phyloP scores from a whole-genome alignment of 2,329 filamentous ascomycete genomes.

The Metarhizium album region DNA sequence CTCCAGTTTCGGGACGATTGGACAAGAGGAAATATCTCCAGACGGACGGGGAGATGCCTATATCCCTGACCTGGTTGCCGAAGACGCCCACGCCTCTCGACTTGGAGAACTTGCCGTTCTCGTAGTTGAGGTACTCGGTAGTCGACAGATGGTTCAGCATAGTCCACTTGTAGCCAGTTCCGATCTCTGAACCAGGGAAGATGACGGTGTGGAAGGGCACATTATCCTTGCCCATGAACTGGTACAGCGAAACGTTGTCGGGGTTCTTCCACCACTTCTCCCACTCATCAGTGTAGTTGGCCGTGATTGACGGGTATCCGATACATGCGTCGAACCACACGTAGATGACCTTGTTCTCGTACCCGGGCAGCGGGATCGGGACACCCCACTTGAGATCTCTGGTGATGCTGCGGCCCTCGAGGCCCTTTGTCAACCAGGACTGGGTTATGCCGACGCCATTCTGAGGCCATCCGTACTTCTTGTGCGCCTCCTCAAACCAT shows the following conservation, averaged over 20 bases:
- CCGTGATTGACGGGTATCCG: slow-evolving; percentile 91
- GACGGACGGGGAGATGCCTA: slow-evolving; percentile 74
- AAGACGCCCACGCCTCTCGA: slow-evolving; percentile 85
- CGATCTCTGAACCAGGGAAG: slow-evolving; percentile 80
- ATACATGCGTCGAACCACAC: slow-evolving; percentile 92
- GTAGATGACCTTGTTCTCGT: slow-evolving; percentile 65
- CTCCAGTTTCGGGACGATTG: slow-evolving; percentile 72
- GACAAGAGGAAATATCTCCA: slow-evolving; percentile 89
- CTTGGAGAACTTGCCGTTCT: slow-evolving; percentile 87
- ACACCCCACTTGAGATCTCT: slow-evolving; percentile 87
- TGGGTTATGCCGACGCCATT: slow-evolving; percentile 70
- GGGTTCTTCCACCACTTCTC: slow-evolving; percentile 92
- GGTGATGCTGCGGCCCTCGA: slow-evolving; percentile 82
- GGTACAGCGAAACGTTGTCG: slow-evolving; percentile 77
- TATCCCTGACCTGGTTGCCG: slow-evolving; percentile 79
- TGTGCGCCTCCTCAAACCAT: slow-evolving; percentile 66
- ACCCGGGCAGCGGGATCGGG: slow-evolving; percentile 40
- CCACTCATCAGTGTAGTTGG: slow-evolving; percentile 80
- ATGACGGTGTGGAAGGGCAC: slow-evolving; percentile 71
- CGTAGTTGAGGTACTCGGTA: slow-evolving; percentile 80
- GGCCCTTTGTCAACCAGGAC: slow-evolving; percentile 71
- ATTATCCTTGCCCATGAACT: slow-evolving; percentile 79
- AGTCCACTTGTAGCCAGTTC: slow-evolving; percentile 78
- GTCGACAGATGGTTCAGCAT: slow-evolving; percentile 81
- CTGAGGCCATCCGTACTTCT: slow-evolving; percentile 64